Base-by-base conservation (phyloP, 208 protist genomes). In the Crithidia acanthocephali region DNA sequence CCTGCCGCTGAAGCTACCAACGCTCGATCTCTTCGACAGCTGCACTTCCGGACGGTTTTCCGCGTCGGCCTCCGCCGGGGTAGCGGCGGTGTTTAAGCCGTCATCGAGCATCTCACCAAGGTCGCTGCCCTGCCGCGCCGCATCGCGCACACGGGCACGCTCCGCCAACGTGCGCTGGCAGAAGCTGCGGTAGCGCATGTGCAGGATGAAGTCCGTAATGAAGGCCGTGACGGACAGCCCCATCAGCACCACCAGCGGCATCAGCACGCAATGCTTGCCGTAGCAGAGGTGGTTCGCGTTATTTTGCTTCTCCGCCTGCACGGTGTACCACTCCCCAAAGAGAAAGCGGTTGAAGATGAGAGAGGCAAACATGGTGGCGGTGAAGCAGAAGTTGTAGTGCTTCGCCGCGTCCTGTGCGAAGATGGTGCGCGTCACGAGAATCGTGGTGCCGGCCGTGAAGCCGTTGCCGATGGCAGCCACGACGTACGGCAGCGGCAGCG, bases 241-340 rank as follows among this genome's bases (percentile, higher is more conserved):
- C 20, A 83, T 71, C 65, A 86, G 69, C 27, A 86, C 77, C 7
- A 79, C 27, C 70, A 86, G 44, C 25, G 76, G 76, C 81, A 82
- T 80, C 76, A 86, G 15, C 64, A 86, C 76, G 45, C 81, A 86
- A 13, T n/a, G 37, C 68, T 80, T 79, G 63, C 71, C 72, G 66
- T 75, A 76, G 81, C 81, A 86, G 44, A 61, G 40, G 52, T 63
- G 65, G 55, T 68, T 63, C 30, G 61, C 27, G 45, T 44, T 59
- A 3, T 44, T 60, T 58, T 90, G 76, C 72, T 86, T 82, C 6
- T 78, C 73, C 2, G 86, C 86, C 80, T 88, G 70, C 57, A 78
- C 68, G 30, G 80, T 78, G 70, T 93, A 93, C 80, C 80, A 88
- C 77, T 91, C 88, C 20, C 78, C 88, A 55, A 86, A 94, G 42